phyloP scores from a whole-genome alignment of 2,329 filamentous ascomycete species.

The Capronia epimyces region DNA sequence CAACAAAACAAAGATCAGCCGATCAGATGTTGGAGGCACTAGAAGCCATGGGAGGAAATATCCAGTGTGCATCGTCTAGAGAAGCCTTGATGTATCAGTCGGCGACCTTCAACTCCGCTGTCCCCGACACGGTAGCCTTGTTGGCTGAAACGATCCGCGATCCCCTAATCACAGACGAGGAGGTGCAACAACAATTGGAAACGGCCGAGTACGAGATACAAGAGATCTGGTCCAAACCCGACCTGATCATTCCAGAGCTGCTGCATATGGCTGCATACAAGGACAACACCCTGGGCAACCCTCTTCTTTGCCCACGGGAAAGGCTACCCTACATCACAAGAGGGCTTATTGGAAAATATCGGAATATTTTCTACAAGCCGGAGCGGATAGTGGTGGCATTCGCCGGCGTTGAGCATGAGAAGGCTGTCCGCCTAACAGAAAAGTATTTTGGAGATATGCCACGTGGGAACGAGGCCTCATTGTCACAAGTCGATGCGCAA shows the following conservation, averaged over 20 bases:
- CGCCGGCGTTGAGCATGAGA: constrained; percentile 76
- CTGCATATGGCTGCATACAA: constrained; percentile 94
- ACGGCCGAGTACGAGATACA: constrained; percentile 93
- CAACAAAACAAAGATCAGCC: constrained; percentile 63
- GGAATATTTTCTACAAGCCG: constrained; percentile 76
- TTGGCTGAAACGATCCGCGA: constrained; percentile 91
- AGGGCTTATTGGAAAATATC: constrained; percentile 68
- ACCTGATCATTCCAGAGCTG: constrained; percentile 89
- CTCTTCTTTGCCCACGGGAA: constrained; percentile 83
- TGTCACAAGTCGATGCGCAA: constrained; percentile 24
- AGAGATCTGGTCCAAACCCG: constrained; percentile 96
- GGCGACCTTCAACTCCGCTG: constrained; percentile 91
- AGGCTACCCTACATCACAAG: constrained; percentile 69
- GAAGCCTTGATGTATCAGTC: constrained; percentile 99
- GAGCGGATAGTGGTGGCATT: constrained; percentile 93
- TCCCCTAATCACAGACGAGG: constrained; percentile 75
- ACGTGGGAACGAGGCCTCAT: constrained; percentile 29
- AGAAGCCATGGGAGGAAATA: constrained; percentile 86
- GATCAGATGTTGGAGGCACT: constrained; percentile 85
- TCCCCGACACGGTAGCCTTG: constrained; percentile 73
- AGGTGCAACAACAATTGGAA: constrained; percentile 78
- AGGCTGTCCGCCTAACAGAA: constrained; percentile 73
- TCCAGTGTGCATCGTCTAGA: constrained; percentile 90
- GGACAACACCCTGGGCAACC: constrained; percentile 93
- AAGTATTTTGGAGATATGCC: constrained; percentile 91